Evolutionary conservation across 2,329 filamentous ascomycete genomes (phyloP).

Genomic region (Penicillium sp.): DNA sequence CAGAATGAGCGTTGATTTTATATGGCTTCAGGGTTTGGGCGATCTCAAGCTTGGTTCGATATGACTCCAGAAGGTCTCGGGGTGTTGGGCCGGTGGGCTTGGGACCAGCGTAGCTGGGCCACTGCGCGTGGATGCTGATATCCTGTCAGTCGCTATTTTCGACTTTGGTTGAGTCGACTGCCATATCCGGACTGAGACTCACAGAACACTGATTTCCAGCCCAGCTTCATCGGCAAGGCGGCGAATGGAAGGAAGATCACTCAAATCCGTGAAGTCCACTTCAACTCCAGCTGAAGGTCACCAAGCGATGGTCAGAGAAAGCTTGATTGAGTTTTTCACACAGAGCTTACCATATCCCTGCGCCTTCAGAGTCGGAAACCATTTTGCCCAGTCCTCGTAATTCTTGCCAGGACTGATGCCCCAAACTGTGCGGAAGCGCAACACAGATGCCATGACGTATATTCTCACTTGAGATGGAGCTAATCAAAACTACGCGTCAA

Average conservation of each 20-base stretch:
- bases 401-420: slow-evolving; percentile 21
- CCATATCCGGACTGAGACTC: not conserved
- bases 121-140: slow-evolving; percentile 19
- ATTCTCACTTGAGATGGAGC: not conserved
- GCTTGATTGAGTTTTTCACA: not conserved
- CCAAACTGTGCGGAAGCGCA: slow-evolving; percentile 24
- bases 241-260: not conserved
- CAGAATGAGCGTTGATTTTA: slow-evolving; percentile 24
- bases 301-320: not conserved
- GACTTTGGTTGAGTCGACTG: too few species aligned
- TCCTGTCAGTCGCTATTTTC: not conserved
- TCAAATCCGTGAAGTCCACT: slow-evolving; percentile 18
- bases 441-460: not conserved
- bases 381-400: slow-evolving; percentile 21
- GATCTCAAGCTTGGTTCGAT: slow-evolving; percentile 16
- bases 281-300: slow-evolving; percentile 10
- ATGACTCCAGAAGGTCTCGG: slow-evolving; percentile 16
- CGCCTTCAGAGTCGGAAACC: slow-evolving; percentile 21
- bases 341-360: slow-evolving; percentile 22
- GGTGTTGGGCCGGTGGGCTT: slow-evolving; percentile 18
- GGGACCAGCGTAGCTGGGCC: slow-evolving; percentile 21
- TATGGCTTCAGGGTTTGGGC: slow-evolving; percentile 13
- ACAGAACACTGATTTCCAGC: slow-evolving; percentile 22
- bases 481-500: too few species aligned
- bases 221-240: not conserved